These are phyloP conservation scores for Ganoderma leucocontextum DNA, from an alignment of 1,284 basidiomycete genomes.

Conservation along the genomic window DNA sequence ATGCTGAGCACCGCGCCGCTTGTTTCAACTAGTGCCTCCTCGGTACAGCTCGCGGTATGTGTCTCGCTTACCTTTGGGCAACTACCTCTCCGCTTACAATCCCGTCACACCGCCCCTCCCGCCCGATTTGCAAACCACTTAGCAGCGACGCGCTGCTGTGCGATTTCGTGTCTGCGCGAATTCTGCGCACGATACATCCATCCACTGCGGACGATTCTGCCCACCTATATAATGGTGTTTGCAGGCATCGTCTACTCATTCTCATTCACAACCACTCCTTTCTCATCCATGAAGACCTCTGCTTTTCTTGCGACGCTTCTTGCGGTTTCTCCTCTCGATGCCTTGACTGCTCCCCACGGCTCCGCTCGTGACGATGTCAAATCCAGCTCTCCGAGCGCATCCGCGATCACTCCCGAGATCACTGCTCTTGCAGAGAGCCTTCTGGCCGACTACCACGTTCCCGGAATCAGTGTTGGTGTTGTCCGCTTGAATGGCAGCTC, in stretches of 20 bases:
- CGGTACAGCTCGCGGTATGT: not conserved
- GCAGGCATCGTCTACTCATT: not conserved
- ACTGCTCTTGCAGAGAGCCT: slow-evolving; percentile 6
- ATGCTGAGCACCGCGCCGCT: not conserved
- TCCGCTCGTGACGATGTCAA: not conserved
- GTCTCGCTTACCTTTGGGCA: not conserved
- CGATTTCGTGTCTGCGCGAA: not conserved
- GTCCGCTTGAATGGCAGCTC: slow-evolving; percentile 10
- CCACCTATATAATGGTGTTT: not conserved
- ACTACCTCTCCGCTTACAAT: not conserved
- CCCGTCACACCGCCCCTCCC: not conserved
- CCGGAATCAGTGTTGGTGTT: slow-evolving; percentile 12
- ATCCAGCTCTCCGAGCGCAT: not conserved
- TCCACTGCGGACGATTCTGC: not conserved
- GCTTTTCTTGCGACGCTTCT: slow-evolving; percentile 3
- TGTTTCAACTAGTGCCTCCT: not conserved
- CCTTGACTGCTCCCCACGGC: not conserved
- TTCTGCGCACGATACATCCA: not conserved
- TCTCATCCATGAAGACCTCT: not conserved
- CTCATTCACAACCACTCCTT: not conserved
- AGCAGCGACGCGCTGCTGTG: not conserved
- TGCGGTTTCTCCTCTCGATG: not conserved
- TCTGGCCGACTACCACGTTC: not conserved
- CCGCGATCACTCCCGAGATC: slow-evolving; percentile 14
- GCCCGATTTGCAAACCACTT: not conserved